phyloP scores from a whole-genome alignment of 805 yeast genomes.

The Wickerhamomyces strasburgensis region DNA sequence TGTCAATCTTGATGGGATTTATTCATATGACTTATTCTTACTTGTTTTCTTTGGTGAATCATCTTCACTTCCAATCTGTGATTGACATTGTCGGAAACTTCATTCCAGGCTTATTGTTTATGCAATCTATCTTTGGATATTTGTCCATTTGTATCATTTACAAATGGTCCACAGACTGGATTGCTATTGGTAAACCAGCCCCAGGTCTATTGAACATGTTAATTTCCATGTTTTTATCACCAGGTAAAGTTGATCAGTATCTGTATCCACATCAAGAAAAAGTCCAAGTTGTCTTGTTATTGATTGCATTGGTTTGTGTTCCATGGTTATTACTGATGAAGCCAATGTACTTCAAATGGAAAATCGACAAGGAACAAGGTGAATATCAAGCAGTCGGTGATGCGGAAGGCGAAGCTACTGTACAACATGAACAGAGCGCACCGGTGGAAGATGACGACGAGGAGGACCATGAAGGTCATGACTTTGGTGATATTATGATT shows the following conservation, averaged over 20 bases:
- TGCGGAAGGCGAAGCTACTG: constrained; percentile 48
- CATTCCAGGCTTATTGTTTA: constrained; percentile 87
- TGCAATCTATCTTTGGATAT: constrained; percentile 97
- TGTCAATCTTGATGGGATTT: constrained; percentile 92
- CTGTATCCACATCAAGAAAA: constrained; percentile 75
- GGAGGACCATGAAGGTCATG: constrained; percentile 48
- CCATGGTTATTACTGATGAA: constrained; percentile 89
- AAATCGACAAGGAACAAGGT: constrained; percentile 32
- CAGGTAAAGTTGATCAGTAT: constrained; percentile 81
- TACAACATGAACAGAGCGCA: constrained; percentile 48
- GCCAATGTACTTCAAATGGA: constrained; percentile 66
- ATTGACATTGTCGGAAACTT: constrained; percentile 92
- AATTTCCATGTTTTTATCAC: constrained; percentile 91
- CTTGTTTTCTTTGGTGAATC: constrained; percentile 79
- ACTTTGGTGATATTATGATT: constrained; percentile 92
- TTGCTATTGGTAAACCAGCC: constrained; percentile 66
- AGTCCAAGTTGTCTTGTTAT: constrained; percentile 66
- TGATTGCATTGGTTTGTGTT: constrained; percentile 79
- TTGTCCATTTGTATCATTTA: constrained; percentile 79
- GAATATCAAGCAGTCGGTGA: constrained; percentile 26
- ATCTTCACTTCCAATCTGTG: constrained; percentile 56
- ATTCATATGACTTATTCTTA: constrained; percentile 90
- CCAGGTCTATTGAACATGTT: constrained; percentile 94
- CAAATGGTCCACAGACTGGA: constrained; percentile 96
- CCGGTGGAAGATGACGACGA: constrained; percentile 37